Evolutionary conservation across 1,284 basidiomycete species (phyloP), one percentile per base, ranked within the genome.

Genomic region (Jaminaea rosea): DNA sequence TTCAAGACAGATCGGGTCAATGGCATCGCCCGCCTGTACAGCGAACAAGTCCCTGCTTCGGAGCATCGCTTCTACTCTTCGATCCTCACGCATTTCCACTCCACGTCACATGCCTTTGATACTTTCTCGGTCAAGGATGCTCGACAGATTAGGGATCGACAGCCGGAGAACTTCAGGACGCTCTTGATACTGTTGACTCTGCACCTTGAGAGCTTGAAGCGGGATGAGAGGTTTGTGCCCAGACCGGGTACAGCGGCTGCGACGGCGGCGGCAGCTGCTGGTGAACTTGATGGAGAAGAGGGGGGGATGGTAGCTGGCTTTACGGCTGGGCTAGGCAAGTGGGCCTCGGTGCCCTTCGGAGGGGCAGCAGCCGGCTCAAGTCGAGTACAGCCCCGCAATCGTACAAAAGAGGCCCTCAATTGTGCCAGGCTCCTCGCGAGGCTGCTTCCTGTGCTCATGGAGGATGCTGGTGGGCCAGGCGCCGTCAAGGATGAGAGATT

Each of bases 81-180:
- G 15, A 17, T 42, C 39, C 39, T 42, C 39, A 21, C 19, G 19
- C 39, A 42, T 24, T 42, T 42, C 39, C 17, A 17, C 4, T 42
- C 39, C 4, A 11, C 39, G 6, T 21, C 39, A 2, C 39, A 32
- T 27, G 26, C 39, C 21, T 68, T 73, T 50, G 59, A 65, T 23
- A 57, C 56, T 2, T 57, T 73, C 11, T 56, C 60, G 0, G 37
- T 72, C 1, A 51, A 58, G 2, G 67, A 70, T 34, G 49, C 72
- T 4, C 50, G 65, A 2, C 54, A 59, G 11, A 50, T 49, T 3
- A 34, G 55, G 17, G 62, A 42, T 23, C 39, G 19, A 23, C 39
- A 60, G 0, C 69, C 69, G 1, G 67, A 72, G 42, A 72, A 71
- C 46, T 34, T 73, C 26, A 56, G 61, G 7, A 68, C 62, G 1